A percentile compares a stretch with the other conserved stretches of the same genome.
Conservation (phyloP, 2,329 filamentous ascomycete species). For the Phymatotrichopsis omnivora region DNA sequence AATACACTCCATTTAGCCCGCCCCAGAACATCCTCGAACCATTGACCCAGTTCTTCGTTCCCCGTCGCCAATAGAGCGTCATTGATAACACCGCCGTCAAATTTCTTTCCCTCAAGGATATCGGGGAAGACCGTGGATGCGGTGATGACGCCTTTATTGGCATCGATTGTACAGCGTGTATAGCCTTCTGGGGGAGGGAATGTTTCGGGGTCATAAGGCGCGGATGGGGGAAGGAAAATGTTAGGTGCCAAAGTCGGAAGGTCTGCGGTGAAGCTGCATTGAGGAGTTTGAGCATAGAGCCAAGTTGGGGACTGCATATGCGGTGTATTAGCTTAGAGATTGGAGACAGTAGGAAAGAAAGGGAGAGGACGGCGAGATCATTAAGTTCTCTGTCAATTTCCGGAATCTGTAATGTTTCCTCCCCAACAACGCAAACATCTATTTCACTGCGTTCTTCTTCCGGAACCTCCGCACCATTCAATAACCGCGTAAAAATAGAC, state of each 20-base stretch:
- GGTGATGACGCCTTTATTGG: constrained; percentile 18
- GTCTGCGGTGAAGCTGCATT: no score
- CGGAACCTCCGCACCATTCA: constrained; percentile 33
- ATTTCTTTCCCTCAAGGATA: constrained; percentile 17
- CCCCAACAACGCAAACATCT: constrained; percentile 41
- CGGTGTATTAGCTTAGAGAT: no score
- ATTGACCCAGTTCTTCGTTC: not conserved
- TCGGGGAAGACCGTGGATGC: not conserved
- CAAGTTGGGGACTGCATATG: constrained; percentile 54
- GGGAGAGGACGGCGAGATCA: constrained; percentile 52
- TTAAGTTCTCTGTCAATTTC: constrained; percentile 52
- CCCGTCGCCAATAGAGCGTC: not conserved
- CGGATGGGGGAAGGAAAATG: constrained; percentile 17
- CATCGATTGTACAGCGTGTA: constrained; percentile 9
- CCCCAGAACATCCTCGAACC: constrained; percentile 18
- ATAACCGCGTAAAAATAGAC: constrained; percentile 32
- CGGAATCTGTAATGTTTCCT: constrained; percentile 41
- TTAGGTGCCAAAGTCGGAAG: no score
- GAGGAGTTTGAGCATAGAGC: constrained; percentile 75
- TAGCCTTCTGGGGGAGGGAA: not conserved
- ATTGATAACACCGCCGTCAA: constrained; percentile 20
- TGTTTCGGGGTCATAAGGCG: not conserved
- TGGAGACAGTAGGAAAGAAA: no score
- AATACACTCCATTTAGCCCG: constrained; percentile 8
- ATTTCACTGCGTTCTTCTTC: constrained; percentile 35